Evolutionary conservation across 108 stramenopile genomes (phyloP).

Genomic region (Skeletonema menzelii): DNA sequence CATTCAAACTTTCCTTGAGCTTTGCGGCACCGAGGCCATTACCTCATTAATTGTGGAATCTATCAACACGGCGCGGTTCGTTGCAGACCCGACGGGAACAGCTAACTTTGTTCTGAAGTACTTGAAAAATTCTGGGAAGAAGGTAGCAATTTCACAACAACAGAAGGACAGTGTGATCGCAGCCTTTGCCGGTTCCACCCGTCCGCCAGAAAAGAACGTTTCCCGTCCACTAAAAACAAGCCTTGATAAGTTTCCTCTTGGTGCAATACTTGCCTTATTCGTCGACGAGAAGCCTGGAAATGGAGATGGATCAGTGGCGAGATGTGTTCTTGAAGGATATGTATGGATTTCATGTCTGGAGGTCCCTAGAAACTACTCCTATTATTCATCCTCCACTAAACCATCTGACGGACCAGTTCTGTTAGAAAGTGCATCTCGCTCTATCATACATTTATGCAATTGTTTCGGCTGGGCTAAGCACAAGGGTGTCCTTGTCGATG

Average conservation of each 20-base stretch:
- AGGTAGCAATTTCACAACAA: conserved; percentile 5
- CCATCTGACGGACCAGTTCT: conserved; percentile 8
- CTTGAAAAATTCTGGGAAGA: neutral
- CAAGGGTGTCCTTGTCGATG: conserved; percentile 5
- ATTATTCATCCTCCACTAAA: conserved; percentile 6
- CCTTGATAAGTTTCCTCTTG: neutral
- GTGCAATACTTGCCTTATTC: conserved; percentile 5
- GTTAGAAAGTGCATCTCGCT: neutral
- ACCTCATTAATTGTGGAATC: neutral
- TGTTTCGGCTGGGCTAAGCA: neutral
- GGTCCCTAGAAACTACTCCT: neutral
- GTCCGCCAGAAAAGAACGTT: neutral
- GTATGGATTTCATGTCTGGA: conserved; percentile 1
- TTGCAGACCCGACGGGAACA: neutral
- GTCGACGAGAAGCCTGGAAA: conserved; percentile 2
- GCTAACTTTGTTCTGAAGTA: conserved; percentile 2
- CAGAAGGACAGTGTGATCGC: neutral
- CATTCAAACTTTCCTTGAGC: neutral
- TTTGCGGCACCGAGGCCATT: neutral
- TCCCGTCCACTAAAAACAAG: neutral
- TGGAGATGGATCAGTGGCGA: neutral
- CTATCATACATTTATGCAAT: conserved; percentile 1
- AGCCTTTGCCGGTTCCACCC: neutral
- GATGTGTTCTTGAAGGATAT: conserved; percentile 4
- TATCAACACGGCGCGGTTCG: neutral